Percentiles rank a stretch among this genome's conserved stretches.
phyloP scores from a whole-genome alignment of 306 rosid species.

The Gillenia trifoliata region DNA sequence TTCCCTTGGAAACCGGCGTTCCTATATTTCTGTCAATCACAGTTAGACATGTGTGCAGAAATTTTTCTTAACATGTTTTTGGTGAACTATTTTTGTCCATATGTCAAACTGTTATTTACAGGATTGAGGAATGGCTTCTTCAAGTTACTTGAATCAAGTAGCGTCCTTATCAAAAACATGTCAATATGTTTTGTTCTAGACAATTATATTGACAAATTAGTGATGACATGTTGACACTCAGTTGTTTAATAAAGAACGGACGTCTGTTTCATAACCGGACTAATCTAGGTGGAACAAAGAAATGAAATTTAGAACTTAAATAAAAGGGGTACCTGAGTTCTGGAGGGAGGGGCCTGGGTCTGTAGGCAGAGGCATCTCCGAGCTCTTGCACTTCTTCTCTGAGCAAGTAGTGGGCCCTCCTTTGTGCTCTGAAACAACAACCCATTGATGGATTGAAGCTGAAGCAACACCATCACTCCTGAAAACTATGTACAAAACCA shows the following conservation, averaged over 20 bases:
- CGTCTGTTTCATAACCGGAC: too few relatives aligned
- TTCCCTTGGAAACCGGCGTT: too few relatives aligned
- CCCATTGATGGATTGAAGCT: conserved; percentile 45
- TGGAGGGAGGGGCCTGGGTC: conserved; percentile 57
- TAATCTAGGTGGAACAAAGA: background rate
- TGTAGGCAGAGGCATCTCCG: conserved; percentile 27
- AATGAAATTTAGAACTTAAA: background rate
- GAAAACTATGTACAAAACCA: background rate
- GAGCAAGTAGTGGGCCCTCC: conserved; percentile 24
- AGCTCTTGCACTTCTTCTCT: conserved; percentile 23
- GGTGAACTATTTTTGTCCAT: too few relatives aligned
- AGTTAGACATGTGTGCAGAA: too few relatives aligned
- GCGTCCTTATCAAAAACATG: background rate
- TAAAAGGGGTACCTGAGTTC: conserved; percentile 62
- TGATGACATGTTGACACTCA: too few relatives aligned
- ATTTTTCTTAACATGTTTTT: too few relatives aligned
- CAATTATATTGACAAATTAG: too few relatives aligned
- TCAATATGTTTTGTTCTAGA: background rate
- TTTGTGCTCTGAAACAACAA: conserved; percentile 26
- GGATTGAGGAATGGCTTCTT: too few relatives aligned
- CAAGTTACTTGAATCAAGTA: too few relatives aligned
- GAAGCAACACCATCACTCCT: conserved; percentile 51
- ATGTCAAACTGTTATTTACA: too few relatives aligned
- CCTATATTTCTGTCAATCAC: too few relatives aligned
- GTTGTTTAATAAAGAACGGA: too few relatives aligned